These are phyloP conservation scores for Didymella arachidicola DNA, from an alignment of 2,329 filamentous ascomycete species.

Conservation along the genomic window DNA sequence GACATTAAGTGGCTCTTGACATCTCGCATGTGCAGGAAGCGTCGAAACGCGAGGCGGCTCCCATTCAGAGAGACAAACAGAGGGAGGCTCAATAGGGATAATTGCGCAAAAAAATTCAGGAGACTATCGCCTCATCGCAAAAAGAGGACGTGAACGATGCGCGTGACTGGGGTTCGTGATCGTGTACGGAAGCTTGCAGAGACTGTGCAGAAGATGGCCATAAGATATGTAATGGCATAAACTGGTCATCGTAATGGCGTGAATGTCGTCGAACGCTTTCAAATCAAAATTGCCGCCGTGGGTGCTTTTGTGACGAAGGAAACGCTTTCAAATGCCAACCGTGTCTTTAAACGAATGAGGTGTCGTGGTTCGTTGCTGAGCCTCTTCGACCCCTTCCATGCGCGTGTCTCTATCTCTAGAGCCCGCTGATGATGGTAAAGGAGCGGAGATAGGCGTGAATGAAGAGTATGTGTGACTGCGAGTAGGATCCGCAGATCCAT, in stretches of 20 bases:
- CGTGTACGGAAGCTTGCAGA: slow-evolving; percentile 38
- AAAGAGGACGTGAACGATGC: slow-evolving; percentile 29
- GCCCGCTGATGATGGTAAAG: slow-evolving; percentile 44
- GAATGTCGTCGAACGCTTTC: slow-evolving; percentile 50
- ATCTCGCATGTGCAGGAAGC: slow-evolving; percentile 43
- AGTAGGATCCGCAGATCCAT: slow-evolving; percentile 38
- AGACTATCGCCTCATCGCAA: slow-evolving; percentile 21
- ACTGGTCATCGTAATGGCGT: slow-evolving; percentile 51
- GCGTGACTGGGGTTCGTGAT: slow-evolving; percentile 31
- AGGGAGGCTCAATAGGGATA: slow-evolving; percentile 26
- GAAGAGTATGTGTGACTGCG: slow-evolving; percentile 44
- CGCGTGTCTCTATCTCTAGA: slow-evolving; percentile 44
- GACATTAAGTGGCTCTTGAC: slow-evolving; percentile 49
- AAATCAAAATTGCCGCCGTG: slow-evolving; percentile 51
- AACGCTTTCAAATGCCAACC: slow-evolving; percentile 53
- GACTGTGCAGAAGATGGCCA: slow-evolving; percentile 47
- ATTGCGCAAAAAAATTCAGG: slow-evolving; percentile 20
- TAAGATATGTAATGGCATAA: slow-evolving; percentile 33
- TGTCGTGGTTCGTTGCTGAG: slow-evolving; percentile 50
- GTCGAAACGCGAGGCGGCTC: slow-evolving; percentile 36
- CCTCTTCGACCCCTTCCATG: slow-evolving; percentile 51
- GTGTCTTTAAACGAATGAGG: slow-evolving; percentile 55
- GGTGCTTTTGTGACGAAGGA: slow-evolving; percentile 49
- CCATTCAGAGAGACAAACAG: slow-evolving; percentile 28
- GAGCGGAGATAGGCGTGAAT: slow-evolving; percentile 49